Percentiles rank a stretch among this genome's conserved stretches.
Evolutionary conservation across 1,284 basidiomycete genomes (phyloP).

Genomic region (Hymenochaete sp.): DNA sequence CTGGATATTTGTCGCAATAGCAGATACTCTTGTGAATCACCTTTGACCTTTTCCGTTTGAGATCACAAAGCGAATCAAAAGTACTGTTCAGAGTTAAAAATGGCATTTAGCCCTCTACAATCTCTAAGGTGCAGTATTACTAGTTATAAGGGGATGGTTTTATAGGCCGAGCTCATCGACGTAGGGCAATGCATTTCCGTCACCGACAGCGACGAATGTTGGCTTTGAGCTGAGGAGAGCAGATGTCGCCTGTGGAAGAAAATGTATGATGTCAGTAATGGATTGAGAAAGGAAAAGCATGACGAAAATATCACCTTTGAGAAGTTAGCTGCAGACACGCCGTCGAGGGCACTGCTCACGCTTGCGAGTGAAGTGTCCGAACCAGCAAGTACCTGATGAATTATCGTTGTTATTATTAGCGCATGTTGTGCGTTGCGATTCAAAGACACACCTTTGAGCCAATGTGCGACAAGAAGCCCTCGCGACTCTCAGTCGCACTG

Average conservation of each 20-base stretch:
- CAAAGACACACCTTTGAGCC: constrained; percentile 48
- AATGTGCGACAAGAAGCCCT: constrained; percentile 56
- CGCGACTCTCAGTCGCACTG: constrained; percentile 54
- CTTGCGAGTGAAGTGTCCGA: constrained; percentile 43
- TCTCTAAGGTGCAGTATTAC: too few relatives aligned
- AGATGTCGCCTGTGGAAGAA: constrained; percentile 36
- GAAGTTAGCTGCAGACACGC: constrained; percentile 49
- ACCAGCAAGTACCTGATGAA: constrained; percentile 50
- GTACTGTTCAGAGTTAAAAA: too few relatives aligned
- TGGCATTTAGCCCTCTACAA: too few relatives aligned
- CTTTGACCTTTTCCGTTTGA: too few relatives aligned
- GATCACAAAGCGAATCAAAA: too few relatives aligned
- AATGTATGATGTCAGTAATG: neutral
- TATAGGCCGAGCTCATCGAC: constrained; percentile 78
- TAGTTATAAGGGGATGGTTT: neutral
- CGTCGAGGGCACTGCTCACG: constrained; percentile 52
- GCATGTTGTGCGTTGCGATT: constrained; percentile 17
- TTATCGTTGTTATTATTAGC: constrained; percentile 3
- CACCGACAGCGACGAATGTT: constrained; percentile 80
- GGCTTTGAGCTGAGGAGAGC: constrained; percentile 64
- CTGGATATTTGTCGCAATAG: neutral
- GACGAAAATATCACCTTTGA: constrained; percentile 42
- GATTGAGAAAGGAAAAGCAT: neutral
- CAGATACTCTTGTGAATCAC: too few relatives aligned
- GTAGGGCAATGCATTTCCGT: constrained; percentile 69